These are phyloP conservation scores for Sordaria brevicollis DNA, from an alignment of 495 filamentous ascomycete genomes.

Conservation along the genomic window DNA sequence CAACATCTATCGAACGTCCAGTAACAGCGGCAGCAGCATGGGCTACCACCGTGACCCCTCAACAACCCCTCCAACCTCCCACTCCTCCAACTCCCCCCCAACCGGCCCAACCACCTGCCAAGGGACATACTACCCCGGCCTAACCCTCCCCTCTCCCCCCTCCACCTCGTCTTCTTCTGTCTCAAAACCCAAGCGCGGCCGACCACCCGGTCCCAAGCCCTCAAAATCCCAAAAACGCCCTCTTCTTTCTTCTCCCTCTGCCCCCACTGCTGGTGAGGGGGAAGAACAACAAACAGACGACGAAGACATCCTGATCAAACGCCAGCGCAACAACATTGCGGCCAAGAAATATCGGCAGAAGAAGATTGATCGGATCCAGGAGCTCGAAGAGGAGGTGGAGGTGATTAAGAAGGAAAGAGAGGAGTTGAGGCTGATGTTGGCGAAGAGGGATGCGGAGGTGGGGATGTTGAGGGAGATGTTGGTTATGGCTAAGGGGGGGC, in stretches of 20 bases:
- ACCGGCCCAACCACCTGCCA: neutral
- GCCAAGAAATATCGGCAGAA: slow-evolving; percentile 64
- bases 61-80: neutral
- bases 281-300: neutral
- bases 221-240: too few species aligned
- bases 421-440: slow-evolving; percentile 52
- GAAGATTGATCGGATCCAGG: slow-evolving; percentile 54
- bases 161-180: too few species aligned
- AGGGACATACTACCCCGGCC: neutral
- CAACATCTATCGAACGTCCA: neutral
- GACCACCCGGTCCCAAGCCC: neutral
- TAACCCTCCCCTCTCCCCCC: neutral
- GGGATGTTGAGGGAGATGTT: slow-evolving; percentile 34
- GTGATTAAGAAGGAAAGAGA: slow-evolving; percentile 51
- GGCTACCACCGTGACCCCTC: neutral
- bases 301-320: slow-evolving; percentile 33
- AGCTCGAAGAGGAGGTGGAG: slow-evolving; percentile 51
- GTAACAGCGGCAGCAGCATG: neutral
- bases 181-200: slow-evolving; percentile 9
- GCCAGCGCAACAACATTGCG: slow-evolving; percentile 57
- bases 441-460: slow-evolving; percentile 53
- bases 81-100: neutral
- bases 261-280: neutral
- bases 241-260: neutral
- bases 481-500: slow-evolving; percentile 18